Base-by-base conservation (phyloP, 805 yeast genomes). In the Candida jianshihensis region DNA sequence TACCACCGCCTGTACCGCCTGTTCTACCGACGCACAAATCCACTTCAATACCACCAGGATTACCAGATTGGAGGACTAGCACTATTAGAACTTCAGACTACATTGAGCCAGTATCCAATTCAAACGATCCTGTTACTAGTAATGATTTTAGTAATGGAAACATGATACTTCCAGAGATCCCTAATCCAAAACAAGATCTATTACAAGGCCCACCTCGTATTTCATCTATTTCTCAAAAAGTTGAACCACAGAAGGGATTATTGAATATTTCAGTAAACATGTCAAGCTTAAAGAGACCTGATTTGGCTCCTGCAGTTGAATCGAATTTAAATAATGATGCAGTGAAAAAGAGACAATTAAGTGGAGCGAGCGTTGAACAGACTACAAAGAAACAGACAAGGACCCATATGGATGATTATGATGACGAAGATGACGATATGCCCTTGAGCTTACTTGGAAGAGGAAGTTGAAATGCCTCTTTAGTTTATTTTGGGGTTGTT, bases 211-310 rank as follows among this genome's bases (percentile, higher is more conserved):
- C 31, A 18, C 31, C 31, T 9, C 29, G 18, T 9, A 10, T 19
- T n/a, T 9, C 10, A 27, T 2, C 36, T 34, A 26, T 22, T 26
- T 6, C 43, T 42, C 19, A 40, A 41, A 3, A 43, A 41, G 13
- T 7, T 7, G 12, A 20, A 20, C 22, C 19, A 7, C 24, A 16
- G 5, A 31, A 16, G 13, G 21, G 21, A 12, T 7, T 25, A 24
- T 17, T 31, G 17, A 22, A 18, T 6, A 31, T 10, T 7, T 7
- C 30, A 7, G 17, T 30, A 18, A 12, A 32, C 19, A 4, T 10
- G 5, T 25, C 29, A 5, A 11, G n/a, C 4, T 11, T 29, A 19
- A 31, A 39, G 26, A 40, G 46, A 34, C 16, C 33, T 21, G 24
- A n/a, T n/a, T n/a, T n/a, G n/a, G n/a, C n/a, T n/a, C n/a, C n/a